Conservation (phyloP, 1,139 yeast genomes). For the Hansenula anomala region DNA sequence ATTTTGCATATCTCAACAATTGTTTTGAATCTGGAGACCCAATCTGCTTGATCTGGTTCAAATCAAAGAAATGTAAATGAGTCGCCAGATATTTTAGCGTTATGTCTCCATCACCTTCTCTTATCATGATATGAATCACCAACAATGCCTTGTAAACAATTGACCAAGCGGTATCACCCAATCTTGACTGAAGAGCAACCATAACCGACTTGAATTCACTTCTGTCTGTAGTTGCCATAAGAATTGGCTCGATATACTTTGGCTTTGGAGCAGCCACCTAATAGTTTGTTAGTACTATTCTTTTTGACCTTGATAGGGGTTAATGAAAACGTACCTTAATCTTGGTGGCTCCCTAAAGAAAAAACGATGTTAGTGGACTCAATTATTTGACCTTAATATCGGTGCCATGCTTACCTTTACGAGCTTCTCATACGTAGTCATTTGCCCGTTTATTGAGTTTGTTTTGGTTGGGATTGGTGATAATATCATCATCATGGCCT, state of each 20-base stretch:
- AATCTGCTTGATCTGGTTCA: conserved; percentile 31
- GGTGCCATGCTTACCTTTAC: conserved; percentile 38
- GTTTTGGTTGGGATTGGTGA: neutral
- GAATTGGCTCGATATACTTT: conserved; percentile 89
- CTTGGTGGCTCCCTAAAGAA: conserved; percentile 56
- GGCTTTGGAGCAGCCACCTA: conserved; percentile 97
- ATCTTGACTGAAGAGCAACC: conserved; percentile 52
- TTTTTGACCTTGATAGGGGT: conserved; percentile 10
- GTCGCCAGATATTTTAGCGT: conserved; percentile 61
- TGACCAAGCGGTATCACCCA: conserved; percentile 84
- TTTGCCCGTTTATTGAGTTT: too few relatives aligned
- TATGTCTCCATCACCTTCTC: conserved; percentile 80
- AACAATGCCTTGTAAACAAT: conserved; percentile 81
- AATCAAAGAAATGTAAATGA: conserved; percentile 57
- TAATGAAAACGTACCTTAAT: conserved; percentile 26
- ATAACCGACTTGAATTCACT: conserved; percentile 68
- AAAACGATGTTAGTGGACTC: conserved; percentile 24
- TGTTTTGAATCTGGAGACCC: conserved; percentile 53
- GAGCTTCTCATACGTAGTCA: conserved; percentile 51
- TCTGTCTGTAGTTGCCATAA: conserved; percentile 62
- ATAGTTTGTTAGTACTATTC: conserved; percentile 43
- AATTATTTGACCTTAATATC: too few relatives aligned
- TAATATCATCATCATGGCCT: too few relatives aligned
- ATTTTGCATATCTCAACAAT: conserved; percentile 64
- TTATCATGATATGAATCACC: conserved; percentile 83